Evolutionary conservation across 495 filamentous ascomycete genomes (phyloP), one percentile per base, ranked within the genome.

Genomic region (Bathelium albidoporum): DNA sequence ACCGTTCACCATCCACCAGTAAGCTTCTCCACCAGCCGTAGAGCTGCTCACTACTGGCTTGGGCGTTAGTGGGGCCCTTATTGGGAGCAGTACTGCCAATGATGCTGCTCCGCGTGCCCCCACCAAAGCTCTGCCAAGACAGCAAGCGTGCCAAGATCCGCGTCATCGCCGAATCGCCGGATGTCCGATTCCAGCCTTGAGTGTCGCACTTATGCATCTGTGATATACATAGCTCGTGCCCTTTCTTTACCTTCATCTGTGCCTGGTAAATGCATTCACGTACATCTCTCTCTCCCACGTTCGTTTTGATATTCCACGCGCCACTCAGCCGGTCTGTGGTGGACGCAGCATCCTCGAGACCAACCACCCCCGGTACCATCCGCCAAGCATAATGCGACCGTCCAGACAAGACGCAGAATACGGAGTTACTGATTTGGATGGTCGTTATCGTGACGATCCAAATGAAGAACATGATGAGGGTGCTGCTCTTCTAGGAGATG

Each of bases 401-500:
- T 55, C 49, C 2, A 26, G 58, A 60, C 36, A 59, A 26, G 55
- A 34, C 29, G 32, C 55, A 59, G 55, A 59, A 24, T 12, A 22
- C 22, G 55, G 55, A 59, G 22, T 26, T 29, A 4, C 55, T 4
- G 10, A 28, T 16, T 59, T 53, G 29, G 59, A 61, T 18, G n/a
- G 9, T 20, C 59, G 18, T 28, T 65, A 62, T 45, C 64, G 28
- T 20, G 64, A 65, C 41, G 59, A 65, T 45, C 61, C 67, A 55
- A 60, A 68, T 45, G 68, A 70, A 1, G 29, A 53, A 1, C 60
- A 65, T 53, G 65, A 65, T 31, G 63, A 64, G 14, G 43, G 31
- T 16, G 43, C 28, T 20, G 49, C 49, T 29, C 49, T 55, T 29
- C 24, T 55, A 11, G 49, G 24, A 26, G 49, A 29, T 11, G 49